Conservation (phyloP, 1,284 basidiomycete genomes). For the Leccinum subfulvum region DNA sequence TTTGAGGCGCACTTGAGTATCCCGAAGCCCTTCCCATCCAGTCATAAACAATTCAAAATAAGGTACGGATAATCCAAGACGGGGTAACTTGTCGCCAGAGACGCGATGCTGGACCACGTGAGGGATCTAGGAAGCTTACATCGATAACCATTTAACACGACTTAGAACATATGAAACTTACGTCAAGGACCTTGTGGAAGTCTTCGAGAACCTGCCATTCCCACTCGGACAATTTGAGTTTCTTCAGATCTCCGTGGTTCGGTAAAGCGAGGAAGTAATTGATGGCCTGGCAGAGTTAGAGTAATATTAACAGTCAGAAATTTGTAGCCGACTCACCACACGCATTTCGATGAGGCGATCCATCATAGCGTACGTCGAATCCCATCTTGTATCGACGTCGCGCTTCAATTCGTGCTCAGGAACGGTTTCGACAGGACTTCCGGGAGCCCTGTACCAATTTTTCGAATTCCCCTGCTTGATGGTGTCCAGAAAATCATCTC, state of each 20-base stretch:
- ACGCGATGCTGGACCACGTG: not conserved
- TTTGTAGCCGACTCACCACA: not conserved
- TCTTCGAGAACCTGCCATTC: constrained; percentile 2
- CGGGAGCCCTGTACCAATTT: not conserved
- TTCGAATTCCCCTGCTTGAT: not conserved
- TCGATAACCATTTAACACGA: not conserved
- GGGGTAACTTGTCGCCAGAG: not conserved
- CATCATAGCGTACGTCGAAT: not conserved
- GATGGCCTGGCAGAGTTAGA: constrained; percentile 3
- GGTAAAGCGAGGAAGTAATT: constrained; percentile 3
- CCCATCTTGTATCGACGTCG: not conserved
- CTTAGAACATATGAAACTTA: not conserved
- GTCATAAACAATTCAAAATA: not conserved
- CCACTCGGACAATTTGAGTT: not conserved
- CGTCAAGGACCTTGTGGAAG: not conserved
- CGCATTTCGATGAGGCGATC: not conserved
- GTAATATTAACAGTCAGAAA: too few relatives aligned
- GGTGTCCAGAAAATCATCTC: not conserved
- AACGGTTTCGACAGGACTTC: not conserved
- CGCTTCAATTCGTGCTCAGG: not conserved
- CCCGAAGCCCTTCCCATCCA: not conserved
- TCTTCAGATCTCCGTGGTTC: constrained; percentile 4
- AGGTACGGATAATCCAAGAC: not conserved
- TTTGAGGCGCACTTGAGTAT: not conserved
- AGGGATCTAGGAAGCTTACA: not conserved